Evolutionary conservation across 1,139 yeast species (phyloP), one percentile per base, ranked within the genome.

Genomic region (Diutina ranongensis): DNA sequence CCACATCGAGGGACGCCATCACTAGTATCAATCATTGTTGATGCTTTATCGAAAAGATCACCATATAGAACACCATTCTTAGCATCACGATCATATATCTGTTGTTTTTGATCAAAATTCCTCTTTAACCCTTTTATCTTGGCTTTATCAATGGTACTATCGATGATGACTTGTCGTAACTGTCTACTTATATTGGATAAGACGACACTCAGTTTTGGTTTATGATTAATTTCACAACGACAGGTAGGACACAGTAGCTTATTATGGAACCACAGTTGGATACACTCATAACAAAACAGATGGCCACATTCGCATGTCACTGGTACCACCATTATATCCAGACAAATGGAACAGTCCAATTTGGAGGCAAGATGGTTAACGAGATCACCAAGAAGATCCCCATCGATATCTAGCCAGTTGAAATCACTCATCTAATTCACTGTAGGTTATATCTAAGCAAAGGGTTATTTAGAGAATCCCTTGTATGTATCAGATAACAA

Each of bases 1-100:
- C 86, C 78, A 57, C 95, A 86, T 47, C 95, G 64, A 0, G 83
- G 78, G 7, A 86, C 88, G 1, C 89, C 92, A 57, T 86, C 95
- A 22, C 79, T 80, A 46, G 68, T 72, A 51, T 78, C 85, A 2
- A 80, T 64, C 20, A 73, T 58, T 0, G 80, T 78, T 32, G 69
- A 59, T 1, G 77, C 74, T 21, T 73, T 61, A 20, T 67, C 61
- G 58, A 82, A 82, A 7, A 72, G 57, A 31, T 68, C 70, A 1
- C 72, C 75, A 60, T 76, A 78, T 33, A 78, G 53, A 1, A 57
- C 55, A 16, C 66, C 62, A 10, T 56, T 54, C 40, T 56, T 56
- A 10, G 55, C 48, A 54, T 76, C 82, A 38, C 56, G 52, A 46
- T 67, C 69, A 55, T 68, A 76, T 27, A 57, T 61, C 25, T 50